These are phyloP conservation scores for Cyberlindnera meyerae DNA, from an alignment of 805 yeast genomes.

Conservation along the genomic window DNA sequence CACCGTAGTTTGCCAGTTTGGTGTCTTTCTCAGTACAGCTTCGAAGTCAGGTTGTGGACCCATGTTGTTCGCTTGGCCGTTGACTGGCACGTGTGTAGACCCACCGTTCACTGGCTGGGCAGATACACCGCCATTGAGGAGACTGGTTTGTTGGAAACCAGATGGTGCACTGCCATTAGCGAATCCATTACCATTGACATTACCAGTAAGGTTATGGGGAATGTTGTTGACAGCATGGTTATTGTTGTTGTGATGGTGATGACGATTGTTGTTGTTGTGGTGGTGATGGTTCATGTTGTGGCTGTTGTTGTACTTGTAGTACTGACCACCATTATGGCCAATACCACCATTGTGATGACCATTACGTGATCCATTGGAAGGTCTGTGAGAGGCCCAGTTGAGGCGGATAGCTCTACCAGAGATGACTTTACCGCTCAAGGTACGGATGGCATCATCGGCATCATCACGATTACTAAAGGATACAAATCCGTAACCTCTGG, in stretches of 20 bases:
- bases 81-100: not conserved
- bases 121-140: not conserved
- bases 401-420: slow-evolving; percentile 76
- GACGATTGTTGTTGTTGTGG: slow-evolving; percentile 6
- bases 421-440: slow-evolving; percentile 70
- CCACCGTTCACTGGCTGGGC: slow-evolving; percentile 7
- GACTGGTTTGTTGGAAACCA: not conserved
- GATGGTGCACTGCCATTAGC: not conserved
- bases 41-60: slow-evolving; percentile 57
- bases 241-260: slow-evolving; percentile 5
- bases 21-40: slow-evolving; percentile 68
- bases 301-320: slow-evolving; percentile 25
- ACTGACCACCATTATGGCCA: slow-evolving; percentile 2
- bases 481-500: slow-evolving; percentile 89
- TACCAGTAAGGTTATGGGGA: too few species aligned
- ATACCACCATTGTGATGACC: slow-evolving; percentile 19
- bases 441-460: slow-evolving; percentile 66
- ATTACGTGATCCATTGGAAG: slow-evolving; percentile 17
- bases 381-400: slow-evolving; percentile 84
- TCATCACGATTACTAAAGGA: slow-evolving; percentile 62
- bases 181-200: slow-evolving; percentile 2
- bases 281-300: slow-evolving; percentile 24
- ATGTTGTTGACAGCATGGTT: slow-evolving; percentile 8
- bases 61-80: slow-evolving; percentile 5
- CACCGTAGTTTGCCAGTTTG: slow-evolving; percentile 80